These are phyloP conservation scores for Geopyxis carbonaria DNA, from an alignment of 495 filamentous ascomycete species.

Conservation along the genomic window DNA sequence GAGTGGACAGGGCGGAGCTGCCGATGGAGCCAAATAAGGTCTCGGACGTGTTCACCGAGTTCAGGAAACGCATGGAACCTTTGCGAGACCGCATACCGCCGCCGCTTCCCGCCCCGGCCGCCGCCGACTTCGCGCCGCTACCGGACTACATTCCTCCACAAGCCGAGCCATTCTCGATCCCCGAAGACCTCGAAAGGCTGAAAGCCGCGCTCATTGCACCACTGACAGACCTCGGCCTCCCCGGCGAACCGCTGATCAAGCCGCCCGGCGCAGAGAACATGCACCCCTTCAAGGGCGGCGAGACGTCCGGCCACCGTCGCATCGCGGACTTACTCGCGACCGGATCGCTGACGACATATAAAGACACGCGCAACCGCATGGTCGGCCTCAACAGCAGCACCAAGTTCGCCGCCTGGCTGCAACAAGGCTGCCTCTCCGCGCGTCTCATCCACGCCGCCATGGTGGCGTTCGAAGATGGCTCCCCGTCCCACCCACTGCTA, in stretches of 20 bases:
- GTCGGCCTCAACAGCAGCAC: constrained; percentile 50
- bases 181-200: constrained; percentile 33
- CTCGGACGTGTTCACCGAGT: constrained; percentile 51
- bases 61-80: constrained; percentile 48
- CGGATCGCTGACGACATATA: constrained; percentile 42
- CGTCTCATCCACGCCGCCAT: constrained; percentile 48
- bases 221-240: constrained; percentile 26
- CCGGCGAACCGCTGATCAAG: constrained; percentile 27
- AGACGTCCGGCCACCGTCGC: constrained; percentile 36
- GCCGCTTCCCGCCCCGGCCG: constrained; percentile 28
- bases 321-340: constrained; percentile 40
- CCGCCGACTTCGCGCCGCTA: constrained; percentile 5
- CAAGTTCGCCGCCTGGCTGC: constrained; percentile 51
- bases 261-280: constrained; percentile 36
- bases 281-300: constrained; percentile 52
- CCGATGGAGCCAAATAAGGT: constrained; percentile 23
- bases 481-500: constrained; percentile 7
- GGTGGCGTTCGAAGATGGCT: constrained; percentile 43
- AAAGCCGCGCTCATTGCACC: constrained; percentile 37
- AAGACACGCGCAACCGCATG: constrained; percentile 50
- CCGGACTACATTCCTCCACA: constrained; percentile 36
- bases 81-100: constrained; percentile 39
- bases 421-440: constrained; percentile 49
- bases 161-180: constrained; percentile 40
- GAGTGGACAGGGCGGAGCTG: constrained; percentile 6